Base-by-base conservation (phyloP, 1,139 yeast species). In the Kodamaea suecica region DNA sequence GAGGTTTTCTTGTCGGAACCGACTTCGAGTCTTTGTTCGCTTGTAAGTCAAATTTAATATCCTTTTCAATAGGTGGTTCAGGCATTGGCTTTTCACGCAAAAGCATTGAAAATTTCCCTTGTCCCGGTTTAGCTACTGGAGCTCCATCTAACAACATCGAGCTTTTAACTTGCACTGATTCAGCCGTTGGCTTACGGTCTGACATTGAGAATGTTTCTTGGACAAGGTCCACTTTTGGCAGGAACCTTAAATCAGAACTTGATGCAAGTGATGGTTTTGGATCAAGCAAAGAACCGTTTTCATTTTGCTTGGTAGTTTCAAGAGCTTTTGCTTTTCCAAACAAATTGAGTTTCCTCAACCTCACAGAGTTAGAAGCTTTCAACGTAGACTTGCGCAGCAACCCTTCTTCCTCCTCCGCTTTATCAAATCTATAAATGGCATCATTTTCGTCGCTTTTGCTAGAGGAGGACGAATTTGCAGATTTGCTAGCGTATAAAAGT, bases 311-410 rank as follows among this genome's bases (percentile, higher is more conserved):
- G 7, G 23, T 8, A 8, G 23, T 20, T 7, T 20, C 7, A 7
- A 7, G 9, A 20, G 23, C 10, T 20, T 7, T 7, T 20, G 7
- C 6, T 6, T 11, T 13, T 12, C 28, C 28, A 25, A 25, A 25
- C 17, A 70, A 50, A 38, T 69, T 63, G 30, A 70, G 53, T 39
- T 67, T 69, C n/a, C 74, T 50, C 26, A 70, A 61, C 34, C 70
- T 59, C 63, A 65, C 61, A 5, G 74, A 68, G 41, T 66, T 66
- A 19, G 67, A 54, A 39, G 66, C 65, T 40, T 61, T 64, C 29
- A 67, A 43, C 1, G 73, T 66, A 2, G 71, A 63, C 34, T 63
- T 66, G 33, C 73, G 48, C 2, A 73, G 64, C n/a, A 65, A 40
- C 14, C 46, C 51, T 7, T 55, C 57, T 5, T 44, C 47, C 2